Evolutionary conservation across 306 rosid genomes (phyloP).

Genomic region (Fragaria iinumae): DNA sequence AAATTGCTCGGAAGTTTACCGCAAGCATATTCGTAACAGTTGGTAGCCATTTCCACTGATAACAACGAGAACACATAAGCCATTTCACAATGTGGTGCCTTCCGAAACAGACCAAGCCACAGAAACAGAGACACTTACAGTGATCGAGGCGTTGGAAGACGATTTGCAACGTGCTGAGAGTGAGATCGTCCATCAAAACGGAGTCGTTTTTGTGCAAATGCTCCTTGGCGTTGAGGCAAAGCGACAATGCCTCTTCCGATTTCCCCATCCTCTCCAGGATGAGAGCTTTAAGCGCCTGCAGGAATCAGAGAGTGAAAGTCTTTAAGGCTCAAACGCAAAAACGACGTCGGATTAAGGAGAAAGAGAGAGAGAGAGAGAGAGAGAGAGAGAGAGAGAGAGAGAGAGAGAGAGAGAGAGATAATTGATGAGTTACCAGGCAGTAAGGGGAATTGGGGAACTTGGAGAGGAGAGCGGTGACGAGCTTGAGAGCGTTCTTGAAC

Average conservation of each 20-base stretch:
- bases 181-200: slow-evolving; percentile 83
- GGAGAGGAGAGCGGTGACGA: slow-evolving; percentile 58
- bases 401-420: too few species aligned
- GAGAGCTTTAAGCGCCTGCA: slow-evolving; percentile 89
- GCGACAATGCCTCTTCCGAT: slow-evolving; percentile 69
- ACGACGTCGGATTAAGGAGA: background rate
- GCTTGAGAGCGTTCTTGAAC: slow-evolving; percentile 84
- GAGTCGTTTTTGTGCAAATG: slow-evolving; percentile 55
- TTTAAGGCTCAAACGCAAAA: background rate
- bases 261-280: slow-evolving; percentile 91
- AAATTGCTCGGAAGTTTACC: slow-evolving; percentile 67
- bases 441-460: slow-evolving; percentile 81
- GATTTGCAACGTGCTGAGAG: slow-evolving; percentile 89
- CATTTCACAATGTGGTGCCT: slow-evolving; percentile 18
- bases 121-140: slow-evolving; percentile 41
- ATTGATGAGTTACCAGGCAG: slow-evolving; percentile 46
- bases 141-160: slow-evolving; percentile 88
- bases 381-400: background rate
- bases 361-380: background rate
- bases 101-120: slow-evolving; percentile 5
- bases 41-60: slow-evolving; percentile 89
- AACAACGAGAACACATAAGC: slow-evolving; percentile 19
- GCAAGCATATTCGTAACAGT: slow-evolving; percentile 89
- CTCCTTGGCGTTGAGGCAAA: slow-evolving; percentile 68
- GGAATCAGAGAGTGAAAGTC: background rate